phyloP scores from a whole-genome alignment of 768 basidiomycete genomes.

The Hygrophoropsis aurantiaca region DNA sequence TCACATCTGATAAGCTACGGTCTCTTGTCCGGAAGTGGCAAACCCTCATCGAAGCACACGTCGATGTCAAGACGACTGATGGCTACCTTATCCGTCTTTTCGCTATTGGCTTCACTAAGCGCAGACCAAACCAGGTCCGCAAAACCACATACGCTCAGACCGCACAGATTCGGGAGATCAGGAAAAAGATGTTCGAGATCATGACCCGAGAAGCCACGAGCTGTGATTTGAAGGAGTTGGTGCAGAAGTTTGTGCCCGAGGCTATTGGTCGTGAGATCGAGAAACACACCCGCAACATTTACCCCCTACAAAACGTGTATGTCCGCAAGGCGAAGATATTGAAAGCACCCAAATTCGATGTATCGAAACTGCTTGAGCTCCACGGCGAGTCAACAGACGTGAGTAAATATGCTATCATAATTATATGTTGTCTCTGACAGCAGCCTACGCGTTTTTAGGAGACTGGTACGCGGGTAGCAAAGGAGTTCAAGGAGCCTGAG shows the following conservation, averaged over 20 bases:
- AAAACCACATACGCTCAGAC: constrained; percentile 99
- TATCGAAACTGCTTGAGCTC: constrained; percentile 92
- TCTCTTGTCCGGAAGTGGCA: constrained; percentile 99
- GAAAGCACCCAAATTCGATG: constrained; percentile 96
- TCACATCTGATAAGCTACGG: constrained; percentile 99
- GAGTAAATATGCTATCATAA: constrained; percentile 33
- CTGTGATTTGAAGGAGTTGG: constrained; percentile 96
- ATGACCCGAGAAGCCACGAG: constrained; percentile 94
- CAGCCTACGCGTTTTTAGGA: constrained; percentile 63
- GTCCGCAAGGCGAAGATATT: constrained; percentile 99
- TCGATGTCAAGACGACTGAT: constrained; percentile 99
- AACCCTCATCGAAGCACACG: constrained; percentile 96
- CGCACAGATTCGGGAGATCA: constrained; percentile 93
- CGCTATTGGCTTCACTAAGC: constrained; percentile 98
- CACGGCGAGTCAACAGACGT: constrained; percentile 96
- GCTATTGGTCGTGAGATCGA: constrained; percentile 99
- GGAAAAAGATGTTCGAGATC: constrained; percentile 99
- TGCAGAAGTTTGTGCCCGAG: constrained; percentile 99
- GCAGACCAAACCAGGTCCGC: constrained; percentile 92
- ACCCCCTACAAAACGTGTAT: constrained; percentile 98
- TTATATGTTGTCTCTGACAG: constrained; percentile 11
- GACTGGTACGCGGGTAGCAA: constrained; percentile 90
- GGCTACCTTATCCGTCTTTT: constrained; percentile 99
- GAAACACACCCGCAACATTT: constrained; percentile 95
- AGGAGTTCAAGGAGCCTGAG: constrained; percentile 98